Conservation (phyloP, 768 basidiomycete species). For the Suillus americanus region DNA sequence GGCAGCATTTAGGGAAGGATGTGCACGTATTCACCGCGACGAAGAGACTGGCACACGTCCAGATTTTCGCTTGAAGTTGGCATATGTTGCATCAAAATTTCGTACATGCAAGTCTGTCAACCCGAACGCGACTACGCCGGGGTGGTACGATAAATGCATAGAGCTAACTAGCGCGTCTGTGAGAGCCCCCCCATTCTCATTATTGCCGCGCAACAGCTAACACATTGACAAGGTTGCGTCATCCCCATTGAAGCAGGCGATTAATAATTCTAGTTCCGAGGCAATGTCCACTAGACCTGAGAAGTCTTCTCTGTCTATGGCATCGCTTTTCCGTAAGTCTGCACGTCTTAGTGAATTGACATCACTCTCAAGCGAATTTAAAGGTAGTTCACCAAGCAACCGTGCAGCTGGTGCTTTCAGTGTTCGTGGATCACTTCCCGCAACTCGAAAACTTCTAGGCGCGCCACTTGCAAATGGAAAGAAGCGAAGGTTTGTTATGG, state of each 20-base stretch:
- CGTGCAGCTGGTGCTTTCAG: not conserved
- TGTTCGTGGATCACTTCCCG: not conserved
- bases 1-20: slow-evolving; percentile 16
- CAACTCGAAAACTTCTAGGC: not conserved
- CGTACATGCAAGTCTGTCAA: slow-evolving; percentile 48
- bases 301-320: not conserved
- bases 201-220: not conserved
- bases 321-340: not conserved
- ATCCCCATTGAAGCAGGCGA: not conserved
- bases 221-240: not conserved
- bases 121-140: slow-evolving; percentile 37
- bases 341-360: slow-evolving; percentile 28
- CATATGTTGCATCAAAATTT: slow-evolving; percentile 49
- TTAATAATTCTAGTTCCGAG: not conserved
- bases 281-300: not conserved
- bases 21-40: slow-evolving; percentile 21
- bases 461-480: not conserved
- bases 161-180: slow-evolving; percentile 25
- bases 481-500: not conserved
- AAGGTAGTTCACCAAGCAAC: not conserved
- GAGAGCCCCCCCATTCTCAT: slow-evolving; percentile 5
- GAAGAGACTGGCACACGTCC: slow-evolving; percentile 38
- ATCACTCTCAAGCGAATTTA: slow-evolving; percentile 26
- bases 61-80: slow-evolving; percentile 37
- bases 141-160: slow-evolving; percentile 60